Base-by-base conservation (phyloP, 23 red algal genomes). In the Cyanidiococcus yangmingshanensis region DNA sequence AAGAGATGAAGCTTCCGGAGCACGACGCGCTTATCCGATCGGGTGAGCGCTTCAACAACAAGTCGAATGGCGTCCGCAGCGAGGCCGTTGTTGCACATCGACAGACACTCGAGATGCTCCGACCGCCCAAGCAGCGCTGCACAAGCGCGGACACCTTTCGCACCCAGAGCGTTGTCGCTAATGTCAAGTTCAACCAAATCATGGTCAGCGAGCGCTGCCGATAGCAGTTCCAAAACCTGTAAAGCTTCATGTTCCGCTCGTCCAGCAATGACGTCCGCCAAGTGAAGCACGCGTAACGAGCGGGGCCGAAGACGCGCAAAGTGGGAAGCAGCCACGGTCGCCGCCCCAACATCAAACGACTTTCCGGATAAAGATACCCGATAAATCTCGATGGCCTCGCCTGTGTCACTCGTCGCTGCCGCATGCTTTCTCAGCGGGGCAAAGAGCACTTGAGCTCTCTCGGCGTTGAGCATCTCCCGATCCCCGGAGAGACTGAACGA, bases 81-180 rank as follows among this genome's bases (percentile, higher is more conserved):
- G 0, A 95, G 68, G 33, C 86, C 90, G 41, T 83, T 74, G 35
- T 89, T 80, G 17, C 75, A 50, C 24, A 95, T 75, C 31, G 40
- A 41, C 17, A 95, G 59, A 0, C 59, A 30, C 40, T 81, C 40
- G 1, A 81, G 32, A n/a, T 41, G 59, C 15, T 81, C 39, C 38
- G 54, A 58, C 7, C 34, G 35, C 58, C 38, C 38, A 1, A 95
- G 58, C 59, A 89, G 17, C 75, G 83, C 75, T 17, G 68, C 41
- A 35, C 80, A 86, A 26, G 82, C 76, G 0, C 79, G 58, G 0
- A 95, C 79, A 37, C 90, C 90, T 45, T 83, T 84, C 31, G 80
- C 79, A 39, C 90, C 90, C 57, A 95, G 77, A 1, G 86, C 86
- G 58, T 95, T 95, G 77, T 89, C 82, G 15, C 79, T 85, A 27